phyloP scores from a whole-genome alignment of 2,329 filamentous ascomycete species.

The Claviceps quebecensis region DNA sequence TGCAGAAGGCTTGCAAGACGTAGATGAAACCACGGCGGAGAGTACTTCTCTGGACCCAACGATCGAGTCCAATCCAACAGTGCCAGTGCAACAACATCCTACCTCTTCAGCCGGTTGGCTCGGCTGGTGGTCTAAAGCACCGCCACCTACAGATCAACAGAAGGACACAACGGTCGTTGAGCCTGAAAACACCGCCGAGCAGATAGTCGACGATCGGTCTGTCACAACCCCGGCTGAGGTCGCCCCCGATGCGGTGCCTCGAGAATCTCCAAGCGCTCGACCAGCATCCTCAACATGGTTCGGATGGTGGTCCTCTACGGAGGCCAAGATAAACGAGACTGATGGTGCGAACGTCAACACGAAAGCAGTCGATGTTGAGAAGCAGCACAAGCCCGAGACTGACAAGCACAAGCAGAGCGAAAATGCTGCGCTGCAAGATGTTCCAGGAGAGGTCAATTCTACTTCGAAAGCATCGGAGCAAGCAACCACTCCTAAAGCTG shows the following conservation, averaged over 20 bases:
- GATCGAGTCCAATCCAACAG: neutral
- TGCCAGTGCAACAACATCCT: slow-evolving; percentile 4
- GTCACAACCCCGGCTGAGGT: slow-evolving; percentile 12
- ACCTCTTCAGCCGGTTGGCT: slow-evolving; percentile 36
- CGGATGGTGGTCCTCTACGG: slow-evolving; percentile 21
- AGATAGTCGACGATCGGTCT: slow-evolving; percentile 9
- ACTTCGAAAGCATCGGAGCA: slow-evolving; percentile 12
- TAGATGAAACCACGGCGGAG: neutral
- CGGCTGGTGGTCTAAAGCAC: slow-evolving; percentile 32
- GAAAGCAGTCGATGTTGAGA: slow-evolving; percentile 1
- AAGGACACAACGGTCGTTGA: slow-evolving; percentile 7
- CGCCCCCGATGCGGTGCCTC: slow-evolving; percentile 7
- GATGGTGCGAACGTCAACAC: slow-evolving; percentile 3
- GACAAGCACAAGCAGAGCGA: slow-evolving; percentile 15
- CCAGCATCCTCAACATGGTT: slow-evolving; percentile 23
- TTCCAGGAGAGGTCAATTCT: slow-evolving; percentile 18
- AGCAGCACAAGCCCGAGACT: neutral
- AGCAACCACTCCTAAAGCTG: slow-evolving; percentile 30
- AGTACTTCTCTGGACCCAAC: neutral
- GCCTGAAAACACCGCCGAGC: slow-evolving; percentile 3
- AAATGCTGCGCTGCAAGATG: slow-evolving; percentile 31
- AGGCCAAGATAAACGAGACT: slow-evolving; percentile 4
- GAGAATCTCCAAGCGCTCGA: slow-evolving; percentile 6
- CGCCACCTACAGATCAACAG: slow-evolving; percentile 10
- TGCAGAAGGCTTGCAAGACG: neutral